Percentiles rank a stretch among this genome's conserved stretches.
These are phyloP conservation scores for Phytophthora europaea DNA, from an alignment of 352 stramenopile species.

Conservation along the genomic window DNA sequence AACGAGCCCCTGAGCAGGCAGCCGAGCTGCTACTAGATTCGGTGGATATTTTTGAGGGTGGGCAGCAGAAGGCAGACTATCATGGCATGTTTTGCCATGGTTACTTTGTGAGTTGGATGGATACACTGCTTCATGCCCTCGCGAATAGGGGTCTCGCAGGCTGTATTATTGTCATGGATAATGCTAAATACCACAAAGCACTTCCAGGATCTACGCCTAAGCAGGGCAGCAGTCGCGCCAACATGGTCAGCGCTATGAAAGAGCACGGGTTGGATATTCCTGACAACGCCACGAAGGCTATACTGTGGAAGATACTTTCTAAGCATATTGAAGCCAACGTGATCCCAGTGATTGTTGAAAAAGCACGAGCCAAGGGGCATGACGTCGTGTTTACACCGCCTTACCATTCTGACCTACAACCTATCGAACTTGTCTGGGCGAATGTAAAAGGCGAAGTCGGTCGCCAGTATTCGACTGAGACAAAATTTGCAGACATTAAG, in stretches of 20 bases:
- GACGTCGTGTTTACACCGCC: background rate
- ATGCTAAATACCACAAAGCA: slow-evolving; percentile 20
- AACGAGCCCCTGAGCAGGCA: background rate
- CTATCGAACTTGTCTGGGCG: background rate
- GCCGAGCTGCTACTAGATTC: background rate
- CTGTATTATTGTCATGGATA: slow-evolving; percentile 22
- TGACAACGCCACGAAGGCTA: background rate
- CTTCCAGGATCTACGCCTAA: background rate
- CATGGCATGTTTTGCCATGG: slow-evolving; percentile 34
- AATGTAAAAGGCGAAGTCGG: background rate
- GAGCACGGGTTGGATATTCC: background rate
- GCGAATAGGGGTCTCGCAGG: background rate
- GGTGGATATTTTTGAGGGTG: slow-evolving; percentile 30
- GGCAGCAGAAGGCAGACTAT: slow-evolving; percentile 12
- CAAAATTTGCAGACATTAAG: background rate
- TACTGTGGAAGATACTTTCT: background rate
- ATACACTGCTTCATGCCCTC: slow-evolving; percentile 2
- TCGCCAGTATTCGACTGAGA: background rate
- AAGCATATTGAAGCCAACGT: background rate
- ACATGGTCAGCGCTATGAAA: slow-evolving; percentile 6
- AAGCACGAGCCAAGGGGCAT: background rate
- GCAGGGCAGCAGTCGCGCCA: background rate
- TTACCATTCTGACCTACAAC: background rate
- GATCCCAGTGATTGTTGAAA: no score
- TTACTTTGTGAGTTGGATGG: slow-evolving; percentile 20